phyloP scores from a whole-genome alignment of 139 green algal species.

The Bryopsis sp. region DNA sequence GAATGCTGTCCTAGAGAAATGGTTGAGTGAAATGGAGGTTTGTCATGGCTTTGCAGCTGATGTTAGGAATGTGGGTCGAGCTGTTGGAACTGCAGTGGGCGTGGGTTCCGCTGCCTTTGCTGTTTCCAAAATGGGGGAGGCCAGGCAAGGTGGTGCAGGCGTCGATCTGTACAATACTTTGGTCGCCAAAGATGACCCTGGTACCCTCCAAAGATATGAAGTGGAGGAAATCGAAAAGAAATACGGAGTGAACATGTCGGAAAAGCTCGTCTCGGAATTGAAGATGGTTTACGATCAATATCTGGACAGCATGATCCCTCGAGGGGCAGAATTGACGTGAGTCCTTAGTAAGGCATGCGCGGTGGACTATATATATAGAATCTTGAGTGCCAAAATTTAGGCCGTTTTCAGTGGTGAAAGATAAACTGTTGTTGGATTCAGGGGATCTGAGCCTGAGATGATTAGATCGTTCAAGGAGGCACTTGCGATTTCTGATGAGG shows the following conservation, averaged over 20 bases:
- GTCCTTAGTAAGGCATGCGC: background rate
- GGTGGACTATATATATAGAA: background rate
- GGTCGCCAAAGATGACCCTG: background rate
- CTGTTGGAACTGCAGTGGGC: background rate
- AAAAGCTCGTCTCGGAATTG: slow-evolving; percentile 28
- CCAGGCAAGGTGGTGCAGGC: background rate
- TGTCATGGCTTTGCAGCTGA: background rate
- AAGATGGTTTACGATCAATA: slow-evolving; percentile 75
- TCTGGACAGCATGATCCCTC: slow-evolving; percentile 73
- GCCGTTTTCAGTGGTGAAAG: background rate
- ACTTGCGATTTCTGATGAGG: slow-evolving; percentile 79
- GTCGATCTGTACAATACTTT: slow-evolving; percentile 17
- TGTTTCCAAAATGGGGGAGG: background rate
- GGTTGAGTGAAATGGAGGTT: background rate
- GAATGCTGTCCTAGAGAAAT: too few relatives aligned
- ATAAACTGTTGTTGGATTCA: slow-evolving; percentile 4
- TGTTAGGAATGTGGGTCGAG: background rate
- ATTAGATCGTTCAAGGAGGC: slow-evolving; percentile 67
- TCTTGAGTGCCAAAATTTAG: background rate
- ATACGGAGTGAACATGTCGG: slow-evolving; percentile 62
- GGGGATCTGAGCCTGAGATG: slow-evolving; percentile 7
- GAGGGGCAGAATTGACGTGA: slow-evolving; percentile 53
- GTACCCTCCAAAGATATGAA: background rate
- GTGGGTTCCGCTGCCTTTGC: background rate
- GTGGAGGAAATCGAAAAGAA: slow-evolving; percentile 47